These are phyloP conservation scores for Drechslerella dactyloides DNA, from an alignment of 2,329 filamentous ascomycete genomes.

Conservation along the genomic window DNA sequence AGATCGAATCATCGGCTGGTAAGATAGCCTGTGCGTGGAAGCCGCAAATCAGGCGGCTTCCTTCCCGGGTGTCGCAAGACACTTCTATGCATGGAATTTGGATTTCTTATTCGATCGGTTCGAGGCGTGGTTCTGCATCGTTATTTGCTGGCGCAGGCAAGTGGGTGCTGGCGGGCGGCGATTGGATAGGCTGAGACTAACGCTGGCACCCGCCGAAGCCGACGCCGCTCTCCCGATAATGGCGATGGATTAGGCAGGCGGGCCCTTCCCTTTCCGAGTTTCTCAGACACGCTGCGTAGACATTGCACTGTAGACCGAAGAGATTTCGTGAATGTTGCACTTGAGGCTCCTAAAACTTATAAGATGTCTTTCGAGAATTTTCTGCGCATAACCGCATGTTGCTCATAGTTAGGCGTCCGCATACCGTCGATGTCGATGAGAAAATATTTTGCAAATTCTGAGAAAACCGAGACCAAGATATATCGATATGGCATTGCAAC, in stretches of 20 bases:
- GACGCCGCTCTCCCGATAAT: neutral
- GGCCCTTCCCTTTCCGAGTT: neutral
- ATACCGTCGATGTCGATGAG: too few species aligned
- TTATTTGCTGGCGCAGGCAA: conserved; percentile 49
- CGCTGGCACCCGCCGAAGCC: neutral
- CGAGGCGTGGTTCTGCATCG: conserved; percentile 47
- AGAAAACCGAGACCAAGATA: too few species aligned
- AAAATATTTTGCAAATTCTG: too few species aligned
- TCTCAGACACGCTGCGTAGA: neutral
- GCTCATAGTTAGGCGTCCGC: too few species aligned
- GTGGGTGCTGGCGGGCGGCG: conserved; percentile 46
- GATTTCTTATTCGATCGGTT: conserved; percentile 29
- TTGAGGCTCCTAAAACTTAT: too few species aligned
- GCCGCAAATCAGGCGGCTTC: conserved; percentile 8
- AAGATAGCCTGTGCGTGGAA: neutral
- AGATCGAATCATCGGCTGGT: neutral
- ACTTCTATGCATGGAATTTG: conserved; percentile 23
- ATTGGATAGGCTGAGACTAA: conserved; percentile 17
- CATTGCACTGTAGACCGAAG: too few species aligned
- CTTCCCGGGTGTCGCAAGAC: conserved; percentile 19
- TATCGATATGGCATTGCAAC: too few species aligned
- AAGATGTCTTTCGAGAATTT: too few species aligned
- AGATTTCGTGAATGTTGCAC: too few species aligned
- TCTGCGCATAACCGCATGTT: too few species aligned
- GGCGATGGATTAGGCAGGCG: conserved; percentile 12